phyloP scores from a whole-genome alignment of 495 filamentous ascomycete species.

The Neurospora sublineolata region DNA sequence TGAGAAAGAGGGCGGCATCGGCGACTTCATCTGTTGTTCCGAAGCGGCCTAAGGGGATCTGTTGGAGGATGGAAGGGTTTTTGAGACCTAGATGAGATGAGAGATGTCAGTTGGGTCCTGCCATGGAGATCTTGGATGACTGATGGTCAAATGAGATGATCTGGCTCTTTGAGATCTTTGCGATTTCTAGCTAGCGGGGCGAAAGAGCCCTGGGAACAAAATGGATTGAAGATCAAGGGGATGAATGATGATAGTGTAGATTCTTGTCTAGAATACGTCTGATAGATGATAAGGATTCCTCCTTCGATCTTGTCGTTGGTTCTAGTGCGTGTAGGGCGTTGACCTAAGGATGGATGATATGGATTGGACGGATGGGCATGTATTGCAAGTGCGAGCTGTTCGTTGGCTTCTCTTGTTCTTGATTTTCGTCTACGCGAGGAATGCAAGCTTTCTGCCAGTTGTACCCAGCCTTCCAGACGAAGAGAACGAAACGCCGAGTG shows the following conservation, averaged over 20 bases:
- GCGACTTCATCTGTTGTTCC: constrained; percentile 61
- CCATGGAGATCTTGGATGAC: neutral
- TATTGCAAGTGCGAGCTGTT: neutral
- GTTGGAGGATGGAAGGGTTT: constrained; percentile 14
- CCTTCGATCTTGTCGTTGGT: neutral
- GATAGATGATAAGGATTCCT: neutral
- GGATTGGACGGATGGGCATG: neutral
- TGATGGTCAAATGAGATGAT: neutral
- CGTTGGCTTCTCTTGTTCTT: neutral
- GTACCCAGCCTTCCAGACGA: neutral
- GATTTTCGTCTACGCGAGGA: neutral
- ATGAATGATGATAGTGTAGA: neutral
- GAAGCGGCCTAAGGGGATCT: constrained; percentile 59
- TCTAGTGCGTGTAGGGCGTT: neutral
- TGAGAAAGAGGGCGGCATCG: constrained; percentile 70
- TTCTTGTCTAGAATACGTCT: neutral
- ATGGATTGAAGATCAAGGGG: neutral
- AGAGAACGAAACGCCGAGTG: neutral
- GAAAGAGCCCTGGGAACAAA: neutral
- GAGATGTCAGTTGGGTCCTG: neutral
- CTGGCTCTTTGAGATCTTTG: neutral
- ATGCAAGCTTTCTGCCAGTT: neutral
- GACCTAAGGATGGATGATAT: neutral
- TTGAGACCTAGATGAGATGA: constrained; percentile 11
- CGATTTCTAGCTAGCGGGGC: neutral